Evolutionary conservation across 139 green algal species (phyloP).

Genomic region (Gonium pectorale): DNA sequence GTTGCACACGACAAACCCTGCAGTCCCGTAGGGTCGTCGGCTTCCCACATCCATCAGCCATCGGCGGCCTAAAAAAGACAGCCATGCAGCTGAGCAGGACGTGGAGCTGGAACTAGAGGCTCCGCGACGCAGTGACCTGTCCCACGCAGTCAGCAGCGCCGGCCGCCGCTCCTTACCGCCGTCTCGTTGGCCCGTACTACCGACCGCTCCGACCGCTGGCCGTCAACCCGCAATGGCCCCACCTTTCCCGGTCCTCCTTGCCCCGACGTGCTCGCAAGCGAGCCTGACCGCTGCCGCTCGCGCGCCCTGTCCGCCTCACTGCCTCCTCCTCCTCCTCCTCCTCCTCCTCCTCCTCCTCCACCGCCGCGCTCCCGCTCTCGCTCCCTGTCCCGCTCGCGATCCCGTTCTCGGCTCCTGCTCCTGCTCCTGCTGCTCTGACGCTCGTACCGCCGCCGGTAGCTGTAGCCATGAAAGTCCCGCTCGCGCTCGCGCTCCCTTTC

Average conservation of each 20-base stretch:
- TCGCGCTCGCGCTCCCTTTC: constrained; percentile 24
- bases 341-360: not conserved
- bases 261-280: constrained; percentile 5
- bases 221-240: too few relatives aligned
- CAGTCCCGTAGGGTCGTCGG: too few relatives aligned
- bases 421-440: constrained; percentile 44
- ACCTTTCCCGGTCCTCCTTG: constrained; percentile 26
- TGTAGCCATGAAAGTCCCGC: constrained; percentile 15
- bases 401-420: constrained; percentile 40
- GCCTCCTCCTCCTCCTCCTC: not conserved
- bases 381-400: constrained; percentile 10
- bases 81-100: too few relatives aligned
- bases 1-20: too few relatives aligned
- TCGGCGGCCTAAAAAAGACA: too few relatives aligned
- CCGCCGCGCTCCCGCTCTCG: not conserved
- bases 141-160: too few relatives aligned
- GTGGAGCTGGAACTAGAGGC: too few relatives aligned
- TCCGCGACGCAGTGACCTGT: too few relatives aligned
- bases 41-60: too few relatives aligned
- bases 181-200: too few relatives aligned
- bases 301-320: not conserved
- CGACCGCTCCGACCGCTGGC: too few relatives aligned
- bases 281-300: constrained; percentile 19
- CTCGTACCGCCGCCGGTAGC: constrained; percentile 25
- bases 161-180: too few relatives aligned